These are phyloP conservation scores for Lumnitzera racemosa DNA, from an alignment of 345 rosid genomes.

Conservation along the genomic window DNA sequence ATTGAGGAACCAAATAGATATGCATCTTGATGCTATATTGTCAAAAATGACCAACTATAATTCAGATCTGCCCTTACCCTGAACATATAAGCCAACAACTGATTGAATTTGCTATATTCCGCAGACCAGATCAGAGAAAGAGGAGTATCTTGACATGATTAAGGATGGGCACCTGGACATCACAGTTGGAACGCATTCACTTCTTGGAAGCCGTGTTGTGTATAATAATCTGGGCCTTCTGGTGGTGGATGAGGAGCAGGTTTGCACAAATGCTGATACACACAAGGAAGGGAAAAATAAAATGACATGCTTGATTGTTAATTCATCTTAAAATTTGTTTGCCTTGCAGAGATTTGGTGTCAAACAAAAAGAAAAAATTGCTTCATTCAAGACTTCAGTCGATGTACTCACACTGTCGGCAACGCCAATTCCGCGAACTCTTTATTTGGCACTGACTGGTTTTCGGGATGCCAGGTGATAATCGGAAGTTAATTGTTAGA, in stretches of 20 bases:
- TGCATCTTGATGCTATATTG: too few relatives aligned
- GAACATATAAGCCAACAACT: conserved; percentile 9
- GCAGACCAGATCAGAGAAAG: conserved; percentile 85
- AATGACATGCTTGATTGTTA: background rate
- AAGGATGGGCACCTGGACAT: conserved; percentile 68
- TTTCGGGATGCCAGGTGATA: conserved; percentile 97
- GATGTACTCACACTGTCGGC: conserved; percentile 96
- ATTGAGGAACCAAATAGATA: too few relatives aligned
- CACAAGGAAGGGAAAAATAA: too few relatives aligned
- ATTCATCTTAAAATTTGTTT: conserved; percentile 16
- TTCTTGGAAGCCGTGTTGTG: conserved; percentile 88
- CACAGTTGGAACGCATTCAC: conserved; percentile 92
- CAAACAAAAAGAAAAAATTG: conserved; percentile 96
- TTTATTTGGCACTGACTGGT: conserved; percentile 90
- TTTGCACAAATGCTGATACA: conserved; percentile 8
- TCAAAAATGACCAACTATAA: too few relatives aligned
- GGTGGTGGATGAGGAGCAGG: conserved; percentile 99
- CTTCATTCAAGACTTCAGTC: conserved; percentile 87
- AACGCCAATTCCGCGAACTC: conserved; percentile 95
- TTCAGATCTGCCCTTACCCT: background rate
- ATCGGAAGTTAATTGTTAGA: background rate
- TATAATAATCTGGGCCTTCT: conserved; percentile 92
- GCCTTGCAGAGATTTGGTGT: conserved; percentile 83
- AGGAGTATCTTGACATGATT: conserved; percentile 61
- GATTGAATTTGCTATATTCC: conserved; percentile 17